phyloP scores from a whole-genome alignment of 1,284 basidiomycete genomes.

The Pascua guehoae region DNA sequence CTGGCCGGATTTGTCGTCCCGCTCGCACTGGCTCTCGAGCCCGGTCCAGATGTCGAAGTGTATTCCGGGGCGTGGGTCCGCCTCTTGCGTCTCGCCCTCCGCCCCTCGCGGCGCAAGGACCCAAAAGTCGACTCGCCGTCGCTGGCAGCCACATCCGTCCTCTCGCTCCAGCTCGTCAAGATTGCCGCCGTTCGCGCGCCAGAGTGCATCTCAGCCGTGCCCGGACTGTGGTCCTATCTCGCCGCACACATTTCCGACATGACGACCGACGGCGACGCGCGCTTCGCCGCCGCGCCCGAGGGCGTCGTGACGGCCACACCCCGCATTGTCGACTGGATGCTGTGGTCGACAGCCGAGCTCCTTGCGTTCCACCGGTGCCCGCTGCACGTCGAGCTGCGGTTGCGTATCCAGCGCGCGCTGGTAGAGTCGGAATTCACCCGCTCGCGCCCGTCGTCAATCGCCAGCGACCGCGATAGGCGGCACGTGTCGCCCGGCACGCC shows the following conservation, averaged over 20 bases:
- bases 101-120: constrained; percentile 49
- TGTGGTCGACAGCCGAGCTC: constrained; percentile 70
- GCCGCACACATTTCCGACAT: constrained; percentile 16
- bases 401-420: constrained; percentile 54
- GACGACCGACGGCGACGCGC: constrained; percentile 24
- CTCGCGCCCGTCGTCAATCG: constrained; percentile 10
- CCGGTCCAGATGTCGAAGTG: constrained; percentile 53
- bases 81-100: constrained; percentile 60
- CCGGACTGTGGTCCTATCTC: constrained; percentile 39
- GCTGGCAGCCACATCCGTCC: constrained; percentile 39
- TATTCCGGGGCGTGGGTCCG: constrained; percentile 62
- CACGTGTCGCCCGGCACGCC: no score
- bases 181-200: constrained; percentile 61
- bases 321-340: constrained; percentile 60
- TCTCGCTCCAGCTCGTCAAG: constrained; percentile 67
- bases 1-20: constrained; percentile 59
- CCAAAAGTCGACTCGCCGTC: constrained; percentile 2
- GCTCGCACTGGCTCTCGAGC: constrained; percentile 58
- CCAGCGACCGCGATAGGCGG: constrained; percentile 8
- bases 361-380: constrained; percentile 63
- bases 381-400: constrained; percentile 62
- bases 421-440: background rate
- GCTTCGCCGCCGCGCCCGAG: constrained; percentile 14
- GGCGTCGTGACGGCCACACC: constrained; percentile 5
- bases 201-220: constrained; percentile 27